A percentile compares a stretch with the other conserved stretches of the same genome.
Evolutionary conservation across 2,329 filamentous ascomycete species (phyloP).

Genomic region (Sarocladium brachiariae): DNA sequence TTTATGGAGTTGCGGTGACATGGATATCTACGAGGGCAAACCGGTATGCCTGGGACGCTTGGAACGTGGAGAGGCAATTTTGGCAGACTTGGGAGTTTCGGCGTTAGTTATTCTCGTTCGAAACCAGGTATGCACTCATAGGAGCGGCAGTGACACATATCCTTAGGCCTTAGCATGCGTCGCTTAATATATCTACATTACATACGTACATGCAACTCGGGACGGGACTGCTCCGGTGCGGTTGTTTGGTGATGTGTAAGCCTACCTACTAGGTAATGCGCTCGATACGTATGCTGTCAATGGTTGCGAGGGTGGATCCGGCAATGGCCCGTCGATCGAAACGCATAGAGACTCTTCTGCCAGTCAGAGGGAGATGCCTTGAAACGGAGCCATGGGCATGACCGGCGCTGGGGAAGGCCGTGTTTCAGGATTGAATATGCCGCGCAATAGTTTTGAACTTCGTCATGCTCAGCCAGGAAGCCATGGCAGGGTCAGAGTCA

Average conservation of each 20-base stretch:
- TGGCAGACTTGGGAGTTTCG: background rate
- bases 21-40: no score
- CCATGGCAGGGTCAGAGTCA: background rate
- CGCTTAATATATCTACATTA: no score
- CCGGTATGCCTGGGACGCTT: no score
- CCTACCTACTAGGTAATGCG: background rate
- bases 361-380: no score
- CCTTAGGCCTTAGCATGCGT: no score
- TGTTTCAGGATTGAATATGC: background rate
- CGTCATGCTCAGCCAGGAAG: background rate
- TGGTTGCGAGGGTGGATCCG: background rate
- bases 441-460: background rate
- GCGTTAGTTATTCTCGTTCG: background rate
- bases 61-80: no score
- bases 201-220: no score
- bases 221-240: no score
- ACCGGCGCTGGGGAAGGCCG: background rate
- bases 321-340: slow-evolving; percentile 2
- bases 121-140: background rate
- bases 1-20: no score
- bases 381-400: slow-evolving; percentile 4
- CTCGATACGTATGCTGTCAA: background rate
- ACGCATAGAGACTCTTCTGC: no score
- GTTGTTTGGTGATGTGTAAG: background rate
- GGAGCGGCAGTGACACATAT: no score